A percentile compares a stretch with the other conserved stretches of the same genome.
Conservation (phyloP, 805 yeast genomes). For the Cyberlindnera mycetangii region DNA sequence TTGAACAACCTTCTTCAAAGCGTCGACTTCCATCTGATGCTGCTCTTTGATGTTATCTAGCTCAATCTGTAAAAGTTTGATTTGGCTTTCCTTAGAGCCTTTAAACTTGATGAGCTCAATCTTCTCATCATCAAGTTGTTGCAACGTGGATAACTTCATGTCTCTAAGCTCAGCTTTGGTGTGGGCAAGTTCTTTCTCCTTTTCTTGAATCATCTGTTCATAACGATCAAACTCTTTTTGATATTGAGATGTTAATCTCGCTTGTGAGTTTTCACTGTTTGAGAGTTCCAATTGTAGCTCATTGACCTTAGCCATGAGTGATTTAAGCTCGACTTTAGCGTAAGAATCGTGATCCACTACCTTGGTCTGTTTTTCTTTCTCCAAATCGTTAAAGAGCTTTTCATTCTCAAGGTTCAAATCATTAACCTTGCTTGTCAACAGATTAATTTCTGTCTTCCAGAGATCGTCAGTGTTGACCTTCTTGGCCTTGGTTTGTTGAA, state of each 20-base stretch:
- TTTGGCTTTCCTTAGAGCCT: slow-evolving; percentile 36
- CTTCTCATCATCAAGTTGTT: slow-evolving; percentile 36
- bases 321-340: slow-evolving; percentile 38
- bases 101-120: slow-evolving; percentile 35
- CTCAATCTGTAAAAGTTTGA: slow-evolving; percentile 37
- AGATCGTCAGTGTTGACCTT: slow-evolving; percentile 14
- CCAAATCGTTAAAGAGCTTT: slow-evolving; percentile 36
- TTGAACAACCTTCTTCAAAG: slow-evolving; percentile 29
- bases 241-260: slow-evolving; percentile 20
- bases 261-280: slow-evolving; percentile 22
- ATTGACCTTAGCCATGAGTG: slow-evolving; percentile 35
- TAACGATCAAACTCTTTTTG: slow-evolving; percentile 25
- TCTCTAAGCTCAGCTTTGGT: slow-evolving; percentile 35
- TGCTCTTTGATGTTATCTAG: slow-evolving; percentile 35
- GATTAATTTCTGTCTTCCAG: slow-evolving; percentile 31
- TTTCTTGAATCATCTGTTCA: slow-evolving; percentile 28
- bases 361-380: slow-evolving; percentile 28
- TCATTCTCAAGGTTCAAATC: slow-evolving; percentile 36
- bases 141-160: slow-evolving; percentile 28
- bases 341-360: slow-evolving; percentile 20
- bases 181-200: slow-evolving; percentile 36
- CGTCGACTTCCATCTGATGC: slow-evolving; percentile 35
- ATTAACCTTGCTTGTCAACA: slow-evolving; percentile 32
- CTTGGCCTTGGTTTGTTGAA: slow-evolving; percentile 9
- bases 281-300: slow-evolving; percentile 29